Evolutionary conservation across 108 stramenopile genomes (phyloP).

Genomic region (Mediolabrus comicus): DNA sequence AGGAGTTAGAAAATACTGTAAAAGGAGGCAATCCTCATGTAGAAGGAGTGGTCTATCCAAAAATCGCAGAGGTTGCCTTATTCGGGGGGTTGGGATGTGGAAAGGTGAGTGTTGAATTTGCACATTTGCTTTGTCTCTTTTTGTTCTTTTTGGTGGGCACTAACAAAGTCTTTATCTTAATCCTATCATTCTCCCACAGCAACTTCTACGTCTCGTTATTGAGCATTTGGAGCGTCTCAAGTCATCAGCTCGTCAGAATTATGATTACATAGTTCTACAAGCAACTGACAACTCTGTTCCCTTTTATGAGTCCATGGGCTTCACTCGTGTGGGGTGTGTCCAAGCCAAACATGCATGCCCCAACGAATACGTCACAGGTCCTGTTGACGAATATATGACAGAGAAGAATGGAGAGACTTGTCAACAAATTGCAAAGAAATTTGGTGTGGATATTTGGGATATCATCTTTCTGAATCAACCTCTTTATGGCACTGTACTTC

Average conservation of each 20-base stretch:
- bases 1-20: slow-evolving; percentile 67
- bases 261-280: slow-evolving; percentile 86
- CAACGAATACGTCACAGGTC: slow-evolving; percentile 46
- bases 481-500: slow-evolving; percentile 45
- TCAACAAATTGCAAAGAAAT: slow-evolving; percentile 58
- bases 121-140: not conserved
- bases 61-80: slow-evolving; percentile 87
- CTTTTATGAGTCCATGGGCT: slow-evolving; percentile 90
- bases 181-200: slow-evolving; percentile 7
- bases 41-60: slow-evolving; percentile 91
- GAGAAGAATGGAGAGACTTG: slow-evolving; percentile 61
- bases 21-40: slow-evolving; percentile 84
- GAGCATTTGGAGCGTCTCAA: slow-evolving; percentile 75
- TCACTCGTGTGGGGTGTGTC: slow-evolving; percentile 77
- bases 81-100: slow-evolving; percentile 79
- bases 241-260: slow-evolving; percentile 59
- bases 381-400: slow-evolving; percentile 48
- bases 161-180: not conserved
- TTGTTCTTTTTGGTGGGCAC: not conserved
- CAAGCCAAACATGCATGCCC: slow-evolving; percentile 22
- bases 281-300: slow-evolving; percentile 89
- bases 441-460: slow-evolving; percentile 76
- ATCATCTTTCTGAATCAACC: slow-evolving; percentile 76
- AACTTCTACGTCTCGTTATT: slow-evolving; percentile 70
- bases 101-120: slow-evolving; percentile 34